A percentile compares a stretch with the other conserved stretches of the same genome.
phyloP scores from a whole-genome alignment of 192 early-diverging fungal species.

The Kickxella alabastrina region DNA sequence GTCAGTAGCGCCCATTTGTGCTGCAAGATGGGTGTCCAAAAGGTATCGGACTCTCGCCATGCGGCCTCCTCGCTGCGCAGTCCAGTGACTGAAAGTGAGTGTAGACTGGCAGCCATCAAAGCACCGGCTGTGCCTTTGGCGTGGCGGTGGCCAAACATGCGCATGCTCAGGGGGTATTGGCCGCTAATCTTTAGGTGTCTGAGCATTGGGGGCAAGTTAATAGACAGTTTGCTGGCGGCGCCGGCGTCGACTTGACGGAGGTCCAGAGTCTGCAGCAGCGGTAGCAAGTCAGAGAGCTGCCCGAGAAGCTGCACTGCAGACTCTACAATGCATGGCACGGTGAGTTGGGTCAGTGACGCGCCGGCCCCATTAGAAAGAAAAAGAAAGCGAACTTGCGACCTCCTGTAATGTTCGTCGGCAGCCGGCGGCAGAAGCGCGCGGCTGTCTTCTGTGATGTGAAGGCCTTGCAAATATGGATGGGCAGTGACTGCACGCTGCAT shows the following conservation, averaged over 20 bases:
- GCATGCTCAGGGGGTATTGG: slow-evolving; percentile 31
- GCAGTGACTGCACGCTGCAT: slow-evolving; percentile 20
- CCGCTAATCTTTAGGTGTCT: slow-evolving; percentile 19
- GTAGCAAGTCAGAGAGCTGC: slow-evolving; percentile 16
- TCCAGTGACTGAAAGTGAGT: slow-evolving; percentile 18
- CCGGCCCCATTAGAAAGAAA: slow-evolving; percentile 7
- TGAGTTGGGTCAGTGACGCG: slow-evolving; percentile 29
- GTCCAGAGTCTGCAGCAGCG: slow-evolving; percentile 21
- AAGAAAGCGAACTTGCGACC: slow-evolving; percentile 4
- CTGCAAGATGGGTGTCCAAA: slow-evolving; percentile 23
- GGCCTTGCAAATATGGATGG: slow-evolving; percentile 17
- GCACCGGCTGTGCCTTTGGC: background rate
- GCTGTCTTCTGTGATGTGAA: slow-evolving; percentile 38
- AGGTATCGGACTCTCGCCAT: slow-evolving; percentile 17
- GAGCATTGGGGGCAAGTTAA: slow-evolving; percentile 17
- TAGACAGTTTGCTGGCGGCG: slow-evolving; percentile 13
- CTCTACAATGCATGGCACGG: slow-evolving; percentile 36
- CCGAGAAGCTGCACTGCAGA: slow-evolving; percentile 21
- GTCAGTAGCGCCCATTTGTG: slow-evolving; percentile 10
- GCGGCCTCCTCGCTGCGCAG: slow-evolving; percentile 39
- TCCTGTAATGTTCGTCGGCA: slow-evolving; percentile 15
- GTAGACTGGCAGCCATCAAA: slow-evolving; percentile 1
- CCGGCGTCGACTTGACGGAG: slow-evolving; percentile 38
- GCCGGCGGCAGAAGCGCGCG: slow-evolving; percentile 36
- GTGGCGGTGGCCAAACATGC: slow-evolving; percentile 17